Evolutionary conservation across 2,329 filamentous ascomycete species (phyloP), one percentile per base, ranked within the genome.

Genomic region (Colletotrichum sp.): DNA sequence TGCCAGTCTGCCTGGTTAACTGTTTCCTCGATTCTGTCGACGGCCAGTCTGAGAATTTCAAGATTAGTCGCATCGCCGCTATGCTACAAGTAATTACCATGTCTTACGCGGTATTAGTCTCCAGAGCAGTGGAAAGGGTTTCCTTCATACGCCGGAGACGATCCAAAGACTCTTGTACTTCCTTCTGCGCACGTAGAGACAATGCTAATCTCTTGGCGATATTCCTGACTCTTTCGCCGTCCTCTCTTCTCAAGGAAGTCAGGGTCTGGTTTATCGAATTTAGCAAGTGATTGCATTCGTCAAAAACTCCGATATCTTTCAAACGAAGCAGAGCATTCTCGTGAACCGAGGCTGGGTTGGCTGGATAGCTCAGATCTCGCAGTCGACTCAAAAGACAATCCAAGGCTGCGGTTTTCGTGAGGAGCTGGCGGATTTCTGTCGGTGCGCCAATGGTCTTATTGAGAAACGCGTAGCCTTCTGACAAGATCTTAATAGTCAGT

Each of bases 401-500:
- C 39, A 44, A 44, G 0, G 39, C 39, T 44, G 39, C 39, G 19
- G 39, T 44, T 44, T 44, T 8, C 19, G 39, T 44, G 1, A 44
- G 39, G 19, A 44, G 39, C 39, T n/a, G 39, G 0, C 39, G 39
- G 8, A 44, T 44, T 44, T 44, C 39, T 0, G 39, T 44, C 16
- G 39, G 39, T 0, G 39, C 39, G 39, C 19, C 39, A n/a, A 19
- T 2, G 4, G 39, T 0, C 39, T 44, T 44, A 0, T 44, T 19
- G 0, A 44, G 39, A 44, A 44, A 44, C 0, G 39, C 39, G 0
- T 44, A 44, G 0, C 39, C 39, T 0, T 44, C 39, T 44, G 39
- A 44, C 19, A n/a, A n/a, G 0, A 44, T 44, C 8, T n/a, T 44
- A 0, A 44, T 0, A 0, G 39, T n/a, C 19, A 44, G 16, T 44